Conservation (phyloP, 192 early-diverging fungal species). For the Gaertneriomyces sp. region DNA sequence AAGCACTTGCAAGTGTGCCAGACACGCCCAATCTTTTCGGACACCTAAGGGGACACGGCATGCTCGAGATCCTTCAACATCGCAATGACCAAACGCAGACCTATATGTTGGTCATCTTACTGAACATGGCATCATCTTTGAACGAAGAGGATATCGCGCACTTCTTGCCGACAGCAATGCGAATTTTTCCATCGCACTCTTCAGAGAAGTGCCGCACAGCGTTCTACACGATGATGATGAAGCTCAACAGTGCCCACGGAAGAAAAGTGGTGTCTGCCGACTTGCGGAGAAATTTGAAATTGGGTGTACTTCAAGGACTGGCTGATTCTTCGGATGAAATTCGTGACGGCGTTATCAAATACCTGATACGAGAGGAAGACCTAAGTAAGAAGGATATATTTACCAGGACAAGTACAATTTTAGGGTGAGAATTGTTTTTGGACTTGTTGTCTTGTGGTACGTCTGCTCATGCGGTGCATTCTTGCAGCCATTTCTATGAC, state of each 20-base stretch:
- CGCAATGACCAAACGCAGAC: constrained; percentile 59
- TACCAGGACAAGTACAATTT: background rate
- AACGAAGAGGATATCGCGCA: constrained; percentile 40
- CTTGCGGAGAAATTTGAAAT: constrained; percentile 23
- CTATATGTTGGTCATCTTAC: constrained; percentile 51
- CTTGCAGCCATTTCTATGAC: constrained; percentile 46
- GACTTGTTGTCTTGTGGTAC: background rate
- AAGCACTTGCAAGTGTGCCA: constrained; percentile 52
- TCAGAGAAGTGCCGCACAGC: constrained; percentile 40
- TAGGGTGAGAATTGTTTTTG: background rate
- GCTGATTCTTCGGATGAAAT: constrained; percentile 38
- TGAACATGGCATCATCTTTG: constrained; percentile 41
- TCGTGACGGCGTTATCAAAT: constrained; percentile 30
- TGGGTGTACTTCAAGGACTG: constrained; percentile 35
- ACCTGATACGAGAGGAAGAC: constrained; percentile 14
- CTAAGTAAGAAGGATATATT: constrained; percentile 11
- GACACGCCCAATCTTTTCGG: constrained; percentile 50
- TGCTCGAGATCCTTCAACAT: constrained; percentile 50
- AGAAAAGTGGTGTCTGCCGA: background rate
- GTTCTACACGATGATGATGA: constrained; percentile 35
- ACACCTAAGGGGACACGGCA: constrained; percentile 48
- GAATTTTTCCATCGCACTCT: constrained; percentile 50
- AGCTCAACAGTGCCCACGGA: constrained; percentile 10
- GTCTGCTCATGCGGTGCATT: background rate
- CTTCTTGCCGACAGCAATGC: constrained; percentile 44